Evolutionary conservation across 2,329 filamentous ascomycete species (phyloP), one percentile per base, ranked within the genome.

Genomic region (Orbilia blumenaviensis): DNA sequence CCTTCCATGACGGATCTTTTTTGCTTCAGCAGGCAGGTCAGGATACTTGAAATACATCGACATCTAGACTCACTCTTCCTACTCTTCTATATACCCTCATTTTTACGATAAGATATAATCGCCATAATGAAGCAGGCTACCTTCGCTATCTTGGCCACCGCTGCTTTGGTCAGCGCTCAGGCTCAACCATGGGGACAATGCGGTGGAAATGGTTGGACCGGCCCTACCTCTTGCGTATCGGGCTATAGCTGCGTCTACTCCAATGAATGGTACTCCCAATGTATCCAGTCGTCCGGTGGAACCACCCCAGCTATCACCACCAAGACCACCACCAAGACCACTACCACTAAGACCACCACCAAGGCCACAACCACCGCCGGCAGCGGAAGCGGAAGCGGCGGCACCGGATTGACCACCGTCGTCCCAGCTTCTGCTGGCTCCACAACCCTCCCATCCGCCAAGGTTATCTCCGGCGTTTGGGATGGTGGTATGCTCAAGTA

Each of bases 401-500:
- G 63, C 23, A 77, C 77, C n/a, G 77, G 77, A 9, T 71, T 78
- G 18, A 78, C 77, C 21, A 78, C 77, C 1, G 58, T 63, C 5
- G 34, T 68, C 12, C 71, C 71, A 29, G 71, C 71, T 25, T 76
- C 71, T 4, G 54, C 71, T 27, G 80, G 84, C 32, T 77, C 80
- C 14, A 83, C 83, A 56, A 82, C 81, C 8, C 81, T 83, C 75
- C 83, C 83, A 36, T 82, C 85, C 78, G 80, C 82, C 3, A 83
- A 84, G 21, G 82, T 76, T 41, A 64, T 76, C 63, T 68, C 68
- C 29, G 82, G 81, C 25, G 80, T 78, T 27, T 85, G 84, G 77
- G 86, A 87, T 77, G 85, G 86, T 62, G 84, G 82, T 18, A 85
- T 86, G 84, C 82, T 84, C 79, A 82, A 82, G 54, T 86, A 82